phyloP scores from a whole-genome alignment of 2,329 filamentous ascomycete genomes.

The Beauveria asiatica region DNA sequence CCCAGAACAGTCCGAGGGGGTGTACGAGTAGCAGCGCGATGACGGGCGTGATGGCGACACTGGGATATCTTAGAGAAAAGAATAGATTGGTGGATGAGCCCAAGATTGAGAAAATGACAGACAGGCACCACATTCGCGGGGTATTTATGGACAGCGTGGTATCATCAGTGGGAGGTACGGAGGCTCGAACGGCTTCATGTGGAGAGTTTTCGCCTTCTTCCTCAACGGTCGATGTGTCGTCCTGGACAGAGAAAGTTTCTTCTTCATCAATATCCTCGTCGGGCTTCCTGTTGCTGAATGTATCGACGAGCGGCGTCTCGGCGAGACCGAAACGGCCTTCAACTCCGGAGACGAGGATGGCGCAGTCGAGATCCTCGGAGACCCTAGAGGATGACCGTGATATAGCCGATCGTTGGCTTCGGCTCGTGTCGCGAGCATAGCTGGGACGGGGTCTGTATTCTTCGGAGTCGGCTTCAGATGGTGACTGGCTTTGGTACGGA shows the following conservation, averaged over 20 bases:
- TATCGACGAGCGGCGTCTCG: slow-evolving; percentile 38
- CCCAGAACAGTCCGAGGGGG: slow-evolving; percentile 74
- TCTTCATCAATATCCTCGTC: slow-evolving; percentile 31
- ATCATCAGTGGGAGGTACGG: slow-evolving; percentile 68
- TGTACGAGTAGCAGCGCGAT: slow-evolving; percentile 81
- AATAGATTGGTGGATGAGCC: slow-evolving; percentile 81
- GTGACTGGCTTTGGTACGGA: slow-evolving; percentile 27
- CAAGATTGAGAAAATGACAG: slow-evolving; percentile 70
- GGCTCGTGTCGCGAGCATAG: slow-evolving; percentile 25
- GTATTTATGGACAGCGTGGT: slow-evolving; percentile 74
- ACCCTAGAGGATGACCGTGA: slow-evolving; percentile 27
- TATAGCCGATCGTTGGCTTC: slow-evolving; percentile 24
- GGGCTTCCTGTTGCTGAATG: slow-evolving; percentile 35
- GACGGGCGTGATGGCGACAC: slow-evolving; percentile 80
- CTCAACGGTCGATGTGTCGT: slow-evolving; percentile 27
- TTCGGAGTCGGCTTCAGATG: slow-evolving; percentile 26
- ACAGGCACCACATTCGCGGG: slow-evolving; percentile 77
- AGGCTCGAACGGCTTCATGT: slow-evolving; percentile 72
- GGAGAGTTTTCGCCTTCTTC: slow-evolving; percentile 59
- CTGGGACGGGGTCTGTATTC: slow-evolving; percentile 25
- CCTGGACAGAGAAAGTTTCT: slow-evolving; percentile 23
- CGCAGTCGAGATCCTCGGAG: slow-evolving; percentile 43
- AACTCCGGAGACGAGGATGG: slow-evolving; percentile 42
- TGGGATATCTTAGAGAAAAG: slow-evolving; percentile 84
- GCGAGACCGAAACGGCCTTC: slow-evolving; percentile 46